Percentiles rank a stretch among this genome's conserved stretches.
Evolutionary conservation across 192 early-diverging fungal species (phyloP).

Genomic region (Phycomyces nitens): DNA sequence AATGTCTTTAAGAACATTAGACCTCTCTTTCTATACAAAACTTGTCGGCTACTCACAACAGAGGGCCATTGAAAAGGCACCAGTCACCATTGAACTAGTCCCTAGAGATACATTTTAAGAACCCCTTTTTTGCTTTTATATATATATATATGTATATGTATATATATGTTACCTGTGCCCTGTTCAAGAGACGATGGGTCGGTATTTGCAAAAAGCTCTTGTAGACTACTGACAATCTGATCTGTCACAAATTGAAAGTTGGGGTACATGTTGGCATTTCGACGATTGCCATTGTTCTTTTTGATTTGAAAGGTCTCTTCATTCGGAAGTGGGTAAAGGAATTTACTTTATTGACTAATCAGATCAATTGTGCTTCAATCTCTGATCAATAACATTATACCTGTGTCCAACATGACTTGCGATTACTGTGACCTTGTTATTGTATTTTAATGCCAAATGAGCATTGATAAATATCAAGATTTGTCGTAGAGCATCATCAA

Average conservation of each 20-base stretch:
- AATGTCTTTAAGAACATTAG: slow-evolving; percentile 47
- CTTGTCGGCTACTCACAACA: slow-evolving; percentile 44
- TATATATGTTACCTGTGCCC: slow-evolving; percentile 6
- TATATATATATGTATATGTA: slow-evolving; percentile 14
- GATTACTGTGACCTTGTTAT: slow-evolving; percentile 85
- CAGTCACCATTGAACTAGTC: slow-evolving; percentile 50
- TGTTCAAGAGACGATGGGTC: background rate
- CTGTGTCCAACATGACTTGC: slow-evolving; percentile 63
- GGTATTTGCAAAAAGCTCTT: slow-evolving; percentile 21
- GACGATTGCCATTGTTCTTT: slow-evolving; percentile 28
- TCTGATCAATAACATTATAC: slow-evolving; percentile 22
- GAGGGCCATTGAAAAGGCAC: slow-evolving; percentile 56
- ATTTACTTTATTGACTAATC: slow-evolving; percentile 37
- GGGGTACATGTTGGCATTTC: slow-evolving; percentile 55
- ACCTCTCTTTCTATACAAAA: background rate
- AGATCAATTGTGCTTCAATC: background rate
- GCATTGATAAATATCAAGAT: slow-evolving; percentile 89
- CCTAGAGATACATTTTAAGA: too few species aligned
- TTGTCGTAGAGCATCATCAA: slow-evolving; percentile 72
- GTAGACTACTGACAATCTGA: slow-evolving; percentile 41
- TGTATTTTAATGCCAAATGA: slow-evolving; percentile 82
- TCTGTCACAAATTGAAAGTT: slow-evolving; percentile 52
- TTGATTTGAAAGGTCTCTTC: slow-evolving; percentile 23
- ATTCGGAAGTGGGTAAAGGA: slow-evolving; percentile 48
- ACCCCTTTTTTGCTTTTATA: too few species aligned